Conservation (phyloP, 371 early-diverging fungal species). For the Caulochytrium protostelioides region DNA sequence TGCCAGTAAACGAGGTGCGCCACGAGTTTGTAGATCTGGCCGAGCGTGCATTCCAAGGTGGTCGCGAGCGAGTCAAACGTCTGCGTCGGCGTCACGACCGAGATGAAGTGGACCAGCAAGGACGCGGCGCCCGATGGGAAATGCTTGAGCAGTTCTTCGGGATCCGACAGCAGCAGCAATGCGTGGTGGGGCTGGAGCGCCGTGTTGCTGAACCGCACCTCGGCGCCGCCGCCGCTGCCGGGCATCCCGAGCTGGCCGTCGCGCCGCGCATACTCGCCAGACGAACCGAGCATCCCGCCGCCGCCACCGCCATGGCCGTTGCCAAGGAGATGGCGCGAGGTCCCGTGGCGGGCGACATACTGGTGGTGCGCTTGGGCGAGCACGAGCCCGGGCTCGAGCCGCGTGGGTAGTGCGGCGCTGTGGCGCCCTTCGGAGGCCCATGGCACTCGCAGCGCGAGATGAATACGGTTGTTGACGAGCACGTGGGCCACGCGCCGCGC, state of each 20-base stretch:
- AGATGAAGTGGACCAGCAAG: conserved; percentile 56
- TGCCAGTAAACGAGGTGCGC: conserved; percentile 80
- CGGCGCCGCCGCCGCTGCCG: too few species aligned
- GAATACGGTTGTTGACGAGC: conserved; percentile 52
- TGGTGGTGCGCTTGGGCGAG: too few species aligned
- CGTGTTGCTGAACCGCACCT: too few species aligned
- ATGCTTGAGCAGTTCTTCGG: conserved; percentile 48
- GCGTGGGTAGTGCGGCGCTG: too few species aligned
- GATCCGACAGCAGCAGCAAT: conserved; percentile 54
- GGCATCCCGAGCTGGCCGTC: too few species aligned
- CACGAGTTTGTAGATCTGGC: conserved; percentile 60
- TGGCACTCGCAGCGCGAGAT: conserved; percentile 51
- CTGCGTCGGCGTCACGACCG: conserved; percentile 67
- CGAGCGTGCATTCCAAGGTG: conserved; percentile 62
- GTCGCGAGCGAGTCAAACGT: conserved; percentile 60
- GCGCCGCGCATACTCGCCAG: too few species aligned
- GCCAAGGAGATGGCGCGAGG: too few species aligned
- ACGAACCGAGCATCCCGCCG: too few species aligned
- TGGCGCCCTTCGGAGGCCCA: too few species aligned
- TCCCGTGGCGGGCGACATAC: too few species aligned
- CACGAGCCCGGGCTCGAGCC: too few species aligned
- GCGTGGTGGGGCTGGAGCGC: conserved; percentile 67
- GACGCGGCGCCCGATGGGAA: conserved; percentile 65
- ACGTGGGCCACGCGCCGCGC: conserved; percentile 36
- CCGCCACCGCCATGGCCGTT: too few species aligned